Base-by-base conservation (phyloP, 1,284 basidiomycete genomes). In the Puccinia hordei region DNA sequence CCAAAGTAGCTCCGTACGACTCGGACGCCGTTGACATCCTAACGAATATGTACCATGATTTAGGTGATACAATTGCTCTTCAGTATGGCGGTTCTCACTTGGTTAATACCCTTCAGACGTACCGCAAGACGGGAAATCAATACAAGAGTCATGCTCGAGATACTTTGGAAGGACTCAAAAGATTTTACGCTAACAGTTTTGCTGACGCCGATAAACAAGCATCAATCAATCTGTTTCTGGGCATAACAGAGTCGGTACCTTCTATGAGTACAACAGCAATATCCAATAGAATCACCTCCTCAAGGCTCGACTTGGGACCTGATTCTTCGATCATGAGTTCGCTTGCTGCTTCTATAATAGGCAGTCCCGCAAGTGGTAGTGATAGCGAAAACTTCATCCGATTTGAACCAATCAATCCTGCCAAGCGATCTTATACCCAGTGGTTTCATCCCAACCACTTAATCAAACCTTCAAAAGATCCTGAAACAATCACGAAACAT, bases 11-110 rank as follows among this genome's bases (percentile, higher is more conserved):
- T 33, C 90, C 91, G 0, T 98, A 98, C 85, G 95, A 98, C 83
- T 95, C 93, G 13, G 96, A 98, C 85, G 95, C 94, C 0, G 93
- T 97, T 69, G 94, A 97, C 85, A 95, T 99, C 90, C 86, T 99
- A 83, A 99, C 95, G 0, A 95, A 98, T 86, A 98, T 99, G 95
- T 99, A 98, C 86, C 95, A 98, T 85, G 94, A 97, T 85, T 93
- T 95, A 83, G 94, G 94, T 0, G 94, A 97, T 83, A 95, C 95
- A 0, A 91, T 99, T 81, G 96, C 97, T 0, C 88, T 98, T 83
- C 97, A 99, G 85, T 98, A 98, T 85, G 97, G 94, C 0, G 95
- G 95, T 0, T 95, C 93, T 84, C 95, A 95, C 0, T 90, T 99
- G 8, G 96, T 99, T 53, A 99, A 99, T 84, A 90, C 96, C 0